Evolutionary conservation across 2,329 filamentous ascomycete species (phyloP), one percentile per base, ranked within the genome.

Genomic region (Apiospora kogelbergensis): DNA sequence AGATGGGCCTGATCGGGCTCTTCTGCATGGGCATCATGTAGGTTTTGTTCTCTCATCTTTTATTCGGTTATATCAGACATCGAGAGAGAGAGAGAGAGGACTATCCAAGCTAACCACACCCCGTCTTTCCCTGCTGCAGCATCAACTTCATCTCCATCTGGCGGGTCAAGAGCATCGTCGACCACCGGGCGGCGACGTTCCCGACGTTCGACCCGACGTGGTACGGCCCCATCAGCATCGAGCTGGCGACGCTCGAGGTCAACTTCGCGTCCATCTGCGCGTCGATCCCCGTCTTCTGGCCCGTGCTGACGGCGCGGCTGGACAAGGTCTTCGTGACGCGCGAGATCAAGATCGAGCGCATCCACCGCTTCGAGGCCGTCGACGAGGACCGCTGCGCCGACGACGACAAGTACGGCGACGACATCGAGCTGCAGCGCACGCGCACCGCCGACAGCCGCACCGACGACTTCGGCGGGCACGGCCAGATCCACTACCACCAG

Each of bases 261-360:
- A 72, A 72, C 63, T 45, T 72, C 40, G 70, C 73, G 6, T 70
- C 68, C 33, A 74, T 75, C 66, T 76, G 76, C 71, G 77, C 77
- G 3, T 78, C 77, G 57, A 72, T 79, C 63, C 77, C 77, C 11
- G 76, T 78, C 15, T 79, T 79, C 74, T 79, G 75, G 75, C 77
- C 77, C 10, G 71, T 77, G 9, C 68, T 81, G 3, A 71, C 73
- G 22, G 71, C 76, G 26, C 70, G 68, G 10, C 44, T 79, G 42
- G 76, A 74, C 68, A 73, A 69, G 42, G 80, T 81, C 69, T 79
- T 80, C 69, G 76, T 81, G 17, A 80, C 79, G 17, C 77, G 77
- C 15, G 79, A 81, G 65, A 75, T 81, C 60, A 70, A 75, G 24
- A 70, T 76, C n/a, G 74, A 72, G 9, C 71, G 72, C 33, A 60